Conservation (phyloP, 2,329 filamentous ascomycete genomes). For the Scedosporium minutisporum region DNA sequence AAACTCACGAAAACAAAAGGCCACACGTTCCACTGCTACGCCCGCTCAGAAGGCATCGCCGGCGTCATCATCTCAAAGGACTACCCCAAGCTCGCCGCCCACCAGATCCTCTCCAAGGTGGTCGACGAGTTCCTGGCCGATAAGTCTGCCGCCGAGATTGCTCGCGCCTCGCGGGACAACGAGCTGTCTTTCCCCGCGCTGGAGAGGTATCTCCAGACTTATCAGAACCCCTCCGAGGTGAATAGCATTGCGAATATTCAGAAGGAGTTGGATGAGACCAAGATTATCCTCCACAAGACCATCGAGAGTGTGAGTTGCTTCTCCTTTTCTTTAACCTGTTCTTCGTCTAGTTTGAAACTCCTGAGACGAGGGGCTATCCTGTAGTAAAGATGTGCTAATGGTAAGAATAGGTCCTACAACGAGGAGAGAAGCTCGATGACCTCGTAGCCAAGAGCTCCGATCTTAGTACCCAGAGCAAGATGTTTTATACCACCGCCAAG, state of each 20-base stretch:
- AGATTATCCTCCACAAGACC: constrained; percentile 94
- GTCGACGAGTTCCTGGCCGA: constrained; percentile 74
- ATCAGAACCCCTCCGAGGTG: constrained; percentile 80
- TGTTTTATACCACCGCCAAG: constrained; percentile 87
- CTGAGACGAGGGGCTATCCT: not conserved
- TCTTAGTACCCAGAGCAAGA: constrained; percentile 85
- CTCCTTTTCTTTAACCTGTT: not conserved
- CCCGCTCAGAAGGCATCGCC: constrained; percentile 62
- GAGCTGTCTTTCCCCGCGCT: constrained; percentile 55
- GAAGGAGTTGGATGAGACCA: constrained; percentile 93
- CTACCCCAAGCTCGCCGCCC: constrained; percentile 70
- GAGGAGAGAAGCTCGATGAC: constrained; percentile 93
- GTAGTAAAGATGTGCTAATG: not conserved
- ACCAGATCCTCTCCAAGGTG: constrained; percentile 77
- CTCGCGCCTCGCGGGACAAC: not conserved
- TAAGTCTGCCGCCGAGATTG: constrained; percentile 48
- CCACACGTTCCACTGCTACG: constrained; percentile 67
- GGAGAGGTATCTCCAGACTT: constrained; percentile 63
- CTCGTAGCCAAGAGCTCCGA: constrained; percentile 89
- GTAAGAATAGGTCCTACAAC: constrained; percentile 47
- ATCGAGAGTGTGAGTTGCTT: constrained; percentile 56
- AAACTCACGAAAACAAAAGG: constrained; percentile 23
- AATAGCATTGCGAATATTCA: constrained; percentile 95
- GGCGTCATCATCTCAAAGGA: constrained; percentile 71
- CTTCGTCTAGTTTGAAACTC: not conserved